Evolutionary conservation across 352 stramenopile species (phyloP).

Genomic region (Halophytophthora polymorphica): DNA sequence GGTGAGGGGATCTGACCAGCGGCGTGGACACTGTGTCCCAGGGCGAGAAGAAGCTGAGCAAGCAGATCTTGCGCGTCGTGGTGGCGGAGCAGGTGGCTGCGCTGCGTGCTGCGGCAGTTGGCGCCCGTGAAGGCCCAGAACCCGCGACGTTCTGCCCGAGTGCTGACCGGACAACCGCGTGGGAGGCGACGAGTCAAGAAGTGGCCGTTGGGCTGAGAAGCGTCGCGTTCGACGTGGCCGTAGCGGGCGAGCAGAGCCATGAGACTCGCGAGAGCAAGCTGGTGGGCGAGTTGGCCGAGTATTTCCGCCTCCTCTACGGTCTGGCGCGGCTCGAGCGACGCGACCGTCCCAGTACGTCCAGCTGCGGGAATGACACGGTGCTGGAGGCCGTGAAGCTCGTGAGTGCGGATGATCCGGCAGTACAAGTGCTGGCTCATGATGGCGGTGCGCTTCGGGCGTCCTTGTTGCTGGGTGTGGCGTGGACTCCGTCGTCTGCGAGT

Average conservation of each 20-base stretch:
- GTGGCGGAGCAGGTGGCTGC: background rate
- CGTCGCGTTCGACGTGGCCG: background rate
- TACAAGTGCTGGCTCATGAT: background rate
- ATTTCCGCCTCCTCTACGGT: constrained; percentile 52
- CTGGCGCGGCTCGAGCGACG: constrained; percentile 41
- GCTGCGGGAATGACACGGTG: constrained; percentile 66
- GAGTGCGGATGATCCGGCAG: too few species aligned
- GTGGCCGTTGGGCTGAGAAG: background rate
- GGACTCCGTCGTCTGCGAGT: background rate
- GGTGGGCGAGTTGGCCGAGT: constrained; percentile 23
- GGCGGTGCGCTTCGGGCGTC: background rate
- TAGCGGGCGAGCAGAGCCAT: background rate
- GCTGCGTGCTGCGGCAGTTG: background rate
- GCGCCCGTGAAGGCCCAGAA: background rate
- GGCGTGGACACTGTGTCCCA: background rate
- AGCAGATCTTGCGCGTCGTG: background rate
- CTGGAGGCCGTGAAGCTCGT: constrained; percentile 29
- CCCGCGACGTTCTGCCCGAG: background rate
- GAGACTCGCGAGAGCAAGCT: background rate
- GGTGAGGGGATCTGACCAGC: background rate
- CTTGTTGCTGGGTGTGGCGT: background rate
- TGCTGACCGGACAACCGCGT: background rate
- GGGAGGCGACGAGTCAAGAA: background rate
- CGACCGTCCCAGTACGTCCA: constrained; percentile 50
- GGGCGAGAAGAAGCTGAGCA: background rate